phyloP scores from a whole-genome alignment of 2,329 filamentous ascomycete species.

The Neonectria coccinea region DNA sequence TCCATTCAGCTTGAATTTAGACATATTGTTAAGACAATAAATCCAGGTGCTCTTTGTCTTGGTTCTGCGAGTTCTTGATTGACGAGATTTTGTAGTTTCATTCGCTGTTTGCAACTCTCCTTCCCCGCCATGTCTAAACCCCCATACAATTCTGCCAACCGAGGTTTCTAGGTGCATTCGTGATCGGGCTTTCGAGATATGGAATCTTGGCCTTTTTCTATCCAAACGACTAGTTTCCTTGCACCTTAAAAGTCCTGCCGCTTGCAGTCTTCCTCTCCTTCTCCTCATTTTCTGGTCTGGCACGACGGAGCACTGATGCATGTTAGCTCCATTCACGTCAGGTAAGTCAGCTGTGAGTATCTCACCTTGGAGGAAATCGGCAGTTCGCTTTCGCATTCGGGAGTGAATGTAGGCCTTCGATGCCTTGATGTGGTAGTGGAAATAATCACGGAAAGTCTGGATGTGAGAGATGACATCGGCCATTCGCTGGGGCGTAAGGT shows the following conservation, averaged over 20 bases:
- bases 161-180: constrained; percentile 4
- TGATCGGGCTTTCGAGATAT: constrained; percentile 24
- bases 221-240: constrained; percentile 48
- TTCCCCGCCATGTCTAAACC: constrained; percentile 16
- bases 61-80: constrained; percentile 23
- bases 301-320: constrained; percentile 86
- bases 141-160: constrained; percentile 9
- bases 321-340: constrained; percentile 41
- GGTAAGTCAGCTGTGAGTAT: neutral
- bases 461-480: constrained; percentile 98
- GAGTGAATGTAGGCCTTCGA: constrained; percentile 99
- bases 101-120: constrained; percentile 41
- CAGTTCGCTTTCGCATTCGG: constrained; percentile 95
- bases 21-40: constrained; percentile 2
- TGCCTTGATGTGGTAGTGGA: constrained; percentile 99
- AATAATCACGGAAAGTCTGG: constrained; percentile 99
- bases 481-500: constrained; percentile 90
- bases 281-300: constrained; percentile 94
- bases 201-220: constrained; percentile 26
- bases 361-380: constrained; percentile 96
- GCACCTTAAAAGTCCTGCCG: constrained; percentile 85
- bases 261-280: constrained; percentile 98
- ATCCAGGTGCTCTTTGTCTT: neutral
- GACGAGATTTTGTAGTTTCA: constrained; percentile 37
- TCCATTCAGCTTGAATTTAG: constrained; percentile 5